Base-by-base conservation (phyloP, 2,329 filamentous ascomycete genomes). In the Botrytis aclada region DNA sequence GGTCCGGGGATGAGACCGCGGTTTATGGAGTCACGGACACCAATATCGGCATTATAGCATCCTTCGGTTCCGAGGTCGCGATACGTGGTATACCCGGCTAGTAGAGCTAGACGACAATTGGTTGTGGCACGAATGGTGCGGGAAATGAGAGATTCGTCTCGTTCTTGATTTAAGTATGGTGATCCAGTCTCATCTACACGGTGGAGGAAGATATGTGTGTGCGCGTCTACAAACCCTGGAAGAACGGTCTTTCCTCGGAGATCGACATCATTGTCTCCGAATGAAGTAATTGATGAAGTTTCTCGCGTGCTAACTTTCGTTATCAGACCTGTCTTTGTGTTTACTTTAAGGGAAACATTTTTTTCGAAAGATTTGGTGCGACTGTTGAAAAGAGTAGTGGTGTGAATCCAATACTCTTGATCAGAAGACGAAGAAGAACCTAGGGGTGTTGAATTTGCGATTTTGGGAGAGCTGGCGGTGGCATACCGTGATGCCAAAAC, bases 61-160 rank as follows among this genome's bases (percentile, higher is more conserved):
- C 51, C n/a, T 56, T 56, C 51, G 3, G 51, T 56, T 14, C 51
- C 51, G 3, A 56, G 51, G n/a, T 56, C 51, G 7, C 51, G 51
- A 22, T 69, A 69, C 20, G 66, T 69, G 8, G 66, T 69, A 29
- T 41, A 69, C 39, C 66, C 51, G 9, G 66, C 66, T 39, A 56
- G 32, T 0, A 69, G 37, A 5, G 66, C 51, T 3, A 60, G 66
- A n/a, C 51, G 66, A 25, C 51, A 69, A 32, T 69, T 51, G n/a
- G 39, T 60, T 9, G 45, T 56, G 2, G 66, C 66, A 3, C 39
- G 51, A 29, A 69, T 37, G 18, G 25, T 60, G 9, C 66, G 66
- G 16, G 22, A n/a, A 5, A 41, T 32, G 37, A 60, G 25, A 4
- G 66, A 60, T 22, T 69, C 51, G 18, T 69, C 66, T 18, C 66